phyloP scores from a whole-genome alignment of 371 early-diverging fungal genomes.

The Circinella umbellata region DNA sequence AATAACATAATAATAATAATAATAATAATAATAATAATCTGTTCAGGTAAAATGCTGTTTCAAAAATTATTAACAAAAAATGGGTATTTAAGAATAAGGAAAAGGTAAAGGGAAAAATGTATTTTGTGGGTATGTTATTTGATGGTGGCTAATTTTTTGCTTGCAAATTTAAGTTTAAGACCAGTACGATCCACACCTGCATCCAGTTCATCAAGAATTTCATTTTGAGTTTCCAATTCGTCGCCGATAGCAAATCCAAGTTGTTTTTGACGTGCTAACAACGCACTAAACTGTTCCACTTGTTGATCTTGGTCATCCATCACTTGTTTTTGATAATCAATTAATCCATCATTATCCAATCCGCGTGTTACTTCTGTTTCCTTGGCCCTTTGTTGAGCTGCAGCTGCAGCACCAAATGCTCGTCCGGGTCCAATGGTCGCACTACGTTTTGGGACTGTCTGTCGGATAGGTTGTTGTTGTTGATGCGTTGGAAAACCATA shows the following conservation, averaged over 20 bases:
- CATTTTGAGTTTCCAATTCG: constrained; percentile 88
- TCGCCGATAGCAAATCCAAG: constrained; percentile 84
- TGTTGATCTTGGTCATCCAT: constrained; percentile 84
- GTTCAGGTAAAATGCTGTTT: too few relatives aligned
- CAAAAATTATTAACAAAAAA: too few relatives aligned
- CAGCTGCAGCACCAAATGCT: constrained; percentile 66
- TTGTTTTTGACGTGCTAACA: constrained; percentile 81
- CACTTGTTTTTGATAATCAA: constrained; percentile 73
- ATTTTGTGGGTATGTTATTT: constrained; percentile 29
- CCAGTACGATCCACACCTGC: constrained; percentile 71
- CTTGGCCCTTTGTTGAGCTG: constrained; percentile 39
- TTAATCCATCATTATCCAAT: constrained; percentile 73
- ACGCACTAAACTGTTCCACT: constrained; percentile 71
- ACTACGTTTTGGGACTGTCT: neutral
- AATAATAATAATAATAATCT: too few relatives aligned
- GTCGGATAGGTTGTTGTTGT: neutral
- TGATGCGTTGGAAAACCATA: constrained; percentile 36
- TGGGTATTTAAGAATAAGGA: too few relatives aligned
- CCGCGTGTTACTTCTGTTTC: constrained; percentile 80
- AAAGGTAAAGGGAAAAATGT: too few relatives aligned
- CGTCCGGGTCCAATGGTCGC: constrained; percentile 37
- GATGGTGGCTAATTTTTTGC: constrained; percentile 76
- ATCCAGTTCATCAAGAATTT: constrained; percentile 84
- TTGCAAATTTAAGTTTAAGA: constrained; percentile 71
- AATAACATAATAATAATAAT: too few relatives aligned